Evolutionary conservation across 2,329 filamentous ascomycete species (phyloP), one percentile per base, ranked within the genome.

Genomic region (Aureobasidium mangrovei): DNA sequence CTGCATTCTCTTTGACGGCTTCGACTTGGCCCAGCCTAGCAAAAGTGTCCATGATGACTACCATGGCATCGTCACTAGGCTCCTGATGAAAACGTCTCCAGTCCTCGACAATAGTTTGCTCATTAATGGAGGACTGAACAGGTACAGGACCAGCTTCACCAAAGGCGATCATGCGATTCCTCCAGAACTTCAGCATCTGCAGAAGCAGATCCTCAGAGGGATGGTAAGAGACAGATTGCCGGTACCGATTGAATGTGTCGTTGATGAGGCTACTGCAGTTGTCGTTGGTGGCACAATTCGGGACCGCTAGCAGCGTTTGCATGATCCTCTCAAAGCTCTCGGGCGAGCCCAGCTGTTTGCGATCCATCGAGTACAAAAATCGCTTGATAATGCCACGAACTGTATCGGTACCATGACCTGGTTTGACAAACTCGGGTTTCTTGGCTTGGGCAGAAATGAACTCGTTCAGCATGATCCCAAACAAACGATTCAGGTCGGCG

Each of bases 11-110:
- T 27, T 68, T 56, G 9, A 73, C 69, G 18, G 54, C 58, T 24
- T 64, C 61, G 2, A 62, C 60, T 9, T 67, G 51, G 10, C 73
- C 72, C 12, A 59, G 54, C 4, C 63, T 58, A 3, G 72, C 69
- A 57, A 69, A 68, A 54, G 60, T 53, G 3, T 43, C 39, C 53
- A 55, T 55, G 29, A 55, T 44, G 27, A 8, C 28, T 9, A 51
- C 6, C 26, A 68, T 48, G 1, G 62, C 44, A 2, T 59, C 38
- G n/a, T 60, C 49, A 8, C 54, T 58, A 7, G 69, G 59, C 4
- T 55, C 56, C 3, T 59, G 45, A 41, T 69, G 61, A 45, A 65
- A 66, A 1, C 59, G 45, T 10, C 57, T 61, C n/a, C 42, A 55
- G 10, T 53, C 46, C 8, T 56, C 9, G 29, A 55, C 24, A 2